phyloP scores from a whole-genome alignment of 352 stramenopile genomes.

The Phytophthora meadii region DNA sequence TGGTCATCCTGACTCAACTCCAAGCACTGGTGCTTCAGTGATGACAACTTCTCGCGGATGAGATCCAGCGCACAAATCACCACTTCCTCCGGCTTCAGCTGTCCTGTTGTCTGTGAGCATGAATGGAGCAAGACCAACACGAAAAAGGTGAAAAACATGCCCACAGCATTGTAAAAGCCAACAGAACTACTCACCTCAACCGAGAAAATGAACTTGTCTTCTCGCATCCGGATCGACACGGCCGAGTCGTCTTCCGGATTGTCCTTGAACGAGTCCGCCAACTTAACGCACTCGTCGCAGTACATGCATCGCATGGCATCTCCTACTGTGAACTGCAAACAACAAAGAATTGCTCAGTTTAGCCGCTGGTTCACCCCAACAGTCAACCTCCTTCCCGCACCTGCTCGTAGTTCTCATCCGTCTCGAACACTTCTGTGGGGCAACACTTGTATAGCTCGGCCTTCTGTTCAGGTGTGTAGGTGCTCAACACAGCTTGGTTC shows the following conservation, averaged over 20 bases:
- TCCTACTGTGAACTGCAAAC: conserved; percentile 58
- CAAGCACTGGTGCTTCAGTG: conserved; percentile 87
- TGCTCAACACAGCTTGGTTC: conserved; percentile 92
- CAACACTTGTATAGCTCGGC: conserved; percentile 96
- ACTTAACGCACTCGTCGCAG: conserved; percentile 95
- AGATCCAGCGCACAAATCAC: conserved; percentile 88
- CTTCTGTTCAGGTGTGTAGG: conserved; percentile 95
- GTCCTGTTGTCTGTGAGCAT: conserved; percentile 71
- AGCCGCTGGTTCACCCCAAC: background rate
- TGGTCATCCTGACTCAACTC: conserved; percentile 87
- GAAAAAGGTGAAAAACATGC: conserved; percentile 4
- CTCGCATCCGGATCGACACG: conserved; percentile 87
- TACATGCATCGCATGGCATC: conserved; percentile 92
- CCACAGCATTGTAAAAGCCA: background rate
- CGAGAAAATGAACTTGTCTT: conserved; percentile 97
- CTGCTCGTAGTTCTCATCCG: conserved; percentile 91
- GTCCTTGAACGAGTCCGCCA: conserved; percentile 94
- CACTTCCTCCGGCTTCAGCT: conserved; percentile 85
- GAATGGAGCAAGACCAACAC: conserved; percentile 2
- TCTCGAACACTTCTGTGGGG: conserved; percentile 94
- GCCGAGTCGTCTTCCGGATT: conserved; percentile 95
- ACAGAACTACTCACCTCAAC: conserved; percentile 83
- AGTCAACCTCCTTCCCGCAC: conserved; percentile 22
- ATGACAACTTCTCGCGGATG: conserved; percentile 87
- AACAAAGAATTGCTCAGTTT: conserved; percentile 2